Evolutionary conservation across 768 basidiomycete genomes (phyloP).

Genomic region (Leccinum boreale): DNA sequence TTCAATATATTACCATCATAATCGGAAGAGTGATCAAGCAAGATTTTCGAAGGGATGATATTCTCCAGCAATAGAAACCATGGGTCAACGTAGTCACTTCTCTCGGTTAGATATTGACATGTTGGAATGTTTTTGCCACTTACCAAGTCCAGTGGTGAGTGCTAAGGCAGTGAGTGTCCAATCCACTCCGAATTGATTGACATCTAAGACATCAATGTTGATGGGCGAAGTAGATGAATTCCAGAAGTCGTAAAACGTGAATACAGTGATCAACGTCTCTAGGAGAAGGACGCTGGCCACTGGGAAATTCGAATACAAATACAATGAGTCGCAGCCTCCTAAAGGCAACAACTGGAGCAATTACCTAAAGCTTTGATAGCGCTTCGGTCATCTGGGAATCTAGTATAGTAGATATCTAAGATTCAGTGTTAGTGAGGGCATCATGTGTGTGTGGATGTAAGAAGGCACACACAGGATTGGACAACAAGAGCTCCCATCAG

Average conservation of each 20-base stretch:
- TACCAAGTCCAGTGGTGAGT: conserved; percentile 17
- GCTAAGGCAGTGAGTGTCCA: neutral
- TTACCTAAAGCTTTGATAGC: neutral
- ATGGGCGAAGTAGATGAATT: neutral
- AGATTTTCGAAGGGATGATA: conserved; percentile 7
- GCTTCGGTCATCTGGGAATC: neutral
- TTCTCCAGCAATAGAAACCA: conserved; percentile 23
- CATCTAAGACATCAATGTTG: neutral
- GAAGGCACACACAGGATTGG: neutral
- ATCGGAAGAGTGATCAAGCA: conserved; percentile 2
- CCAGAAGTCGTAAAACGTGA: conserved; percentile 17
- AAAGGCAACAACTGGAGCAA: neutral
- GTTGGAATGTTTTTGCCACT: neutral
- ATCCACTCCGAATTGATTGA: neutral
- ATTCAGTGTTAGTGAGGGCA: neutral
- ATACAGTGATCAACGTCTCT: conserved; percentile 12
- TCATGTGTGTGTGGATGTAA: neutral
- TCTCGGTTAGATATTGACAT: neutral
- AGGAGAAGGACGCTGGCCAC: conserved; percentile 13
- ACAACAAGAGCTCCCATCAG: neutral
- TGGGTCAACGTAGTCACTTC: conserved; percentile 5
- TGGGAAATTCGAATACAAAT: conserved; percentile 9
- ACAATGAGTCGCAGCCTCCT: neutral
- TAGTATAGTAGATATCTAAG: neutral
- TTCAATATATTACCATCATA: conserved; percentile 12